Evolutionary conservation across 1,139 yeast genomes (phyloP).

Genomic region (Yamadazyma pseudoaaseri): DNA sequence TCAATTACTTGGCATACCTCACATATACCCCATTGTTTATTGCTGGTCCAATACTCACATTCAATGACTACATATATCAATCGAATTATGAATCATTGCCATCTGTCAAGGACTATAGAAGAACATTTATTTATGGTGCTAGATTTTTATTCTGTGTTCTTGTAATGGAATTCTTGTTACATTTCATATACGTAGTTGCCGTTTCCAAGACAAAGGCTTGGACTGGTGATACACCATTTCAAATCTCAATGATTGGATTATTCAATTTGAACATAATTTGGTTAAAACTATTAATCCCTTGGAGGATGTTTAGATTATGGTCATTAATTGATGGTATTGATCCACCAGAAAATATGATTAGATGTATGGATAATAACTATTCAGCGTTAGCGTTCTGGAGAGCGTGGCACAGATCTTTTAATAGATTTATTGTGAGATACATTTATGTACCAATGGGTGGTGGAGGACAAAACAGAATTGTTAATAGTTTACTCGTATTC

Average conservation of each 20-base stretch:
- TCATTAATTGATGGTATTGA: conserved; percentile 86
- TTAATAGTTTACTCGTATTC: conserved; percentile 84
- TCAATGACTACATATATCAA: conserved; percentile 87
- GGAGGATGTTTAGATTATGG: conserved; percentile 96
- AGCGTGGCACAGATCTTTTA: conserved; percentile 96
- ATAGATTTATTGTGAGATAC: conserved; percentile 82
- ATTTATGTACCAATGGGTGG: conserved; percentile 86
- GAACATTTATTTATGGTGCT: conserved; percentile 61
- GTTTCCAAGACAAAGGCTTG: conserved; percentile 88
- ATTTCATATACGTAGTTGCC: conserved; percentile 89
- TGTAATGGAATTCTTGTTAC: conserved; percentile 86
- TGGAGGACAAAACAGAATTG: conserved; percentile 65
- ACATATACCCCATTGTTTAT: conserved; percentile 86
- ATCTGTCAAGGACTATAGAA: conserved; percentile 43
- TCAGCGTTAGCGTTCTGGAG: conserved; percentile 96
- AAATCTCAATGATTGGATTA: conserved; percentile 90
- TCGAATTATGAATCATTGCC: conserved; percentile 37
- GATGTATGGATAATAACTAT: conserved; percentile 93
- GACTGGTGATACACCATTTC: conserved; percentile 87
- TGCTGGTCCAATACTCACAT: conserved; percentile 93
- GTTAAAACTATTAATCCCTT: conserved; percentile 89
- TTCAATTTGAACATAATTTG: conserved; percentile 89
- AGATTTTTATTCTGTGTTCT: conserved; percentile 72
- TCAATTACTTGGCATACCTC: conserved; percentile 72
- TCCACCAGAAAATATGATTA: conserved; percentile 96